Conservation (phyloP, 202 grass and related monocot species). For the Eragrostis tef region DNA sequence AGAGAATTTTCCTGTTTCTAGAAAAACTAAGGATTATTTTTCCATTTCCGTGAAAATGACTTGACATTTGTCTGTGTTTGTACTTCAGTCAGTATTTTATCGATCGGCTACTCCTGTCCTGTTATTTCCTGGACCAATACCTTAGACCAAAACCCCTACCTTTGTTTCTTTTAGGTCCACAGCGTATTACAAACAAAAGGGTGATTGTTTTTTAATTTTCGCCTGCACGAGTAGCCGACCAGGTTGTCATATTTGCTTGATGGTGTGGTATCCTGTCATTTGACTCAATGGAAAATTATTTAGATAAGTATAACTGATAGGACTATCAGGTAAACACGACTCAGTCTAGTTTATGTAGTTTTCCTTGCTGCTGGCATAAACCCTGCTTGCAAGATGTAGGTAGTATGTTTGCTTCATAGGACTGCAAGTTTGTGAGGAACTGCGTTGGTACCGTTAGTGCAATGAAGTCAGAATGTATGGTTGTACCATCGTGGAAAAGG, state of each 20-base stretch:
- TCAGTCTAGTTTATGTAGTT: not conserved
- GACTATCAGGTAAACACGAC: not conserved
- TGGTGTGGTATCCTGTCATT: too few relatives aligned
- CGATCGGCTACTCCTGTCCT: not conserved
- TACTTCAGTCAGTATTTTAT: not conserved
- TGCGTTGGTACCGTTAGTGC: too few relatives aligned
- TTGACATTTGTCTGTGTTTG: not conserved
- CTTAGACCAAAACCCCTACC: constrained; percentile 1
- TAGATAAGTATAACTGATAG: constrained; percentile 2
- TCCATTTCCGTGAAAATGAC: not conserved
- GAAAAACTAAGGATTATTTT: not conserved
- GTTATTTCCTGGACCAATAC: too few relatives aligned
- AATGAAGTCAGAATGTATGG: not conserved
- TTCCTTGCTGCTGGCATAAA: not conserved
- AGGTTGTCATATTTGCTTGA: not conserved
- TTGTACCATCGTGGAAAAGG: not conserved
- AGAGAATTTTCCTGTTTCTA: not conserved
- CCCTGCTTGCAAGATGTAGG: constrained; percentile 31
- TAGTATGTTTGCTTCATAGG: constrained; percentile 15
- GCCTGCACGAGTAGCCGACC: not conserved
- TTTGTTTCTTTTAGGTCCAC: constrained; percentile 30
- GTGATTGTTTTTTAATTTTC: not conserved
- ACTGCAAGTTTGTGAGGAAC: constrained; percentile 11
- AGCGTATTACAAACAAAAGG: not conserved
- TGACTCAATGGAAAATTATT: not conserved